These are phyloP conservation scores for Amoebophrya sp. DNA, from an alignment of 169 alveolate species.

Conservation along the genomic window DNA sequence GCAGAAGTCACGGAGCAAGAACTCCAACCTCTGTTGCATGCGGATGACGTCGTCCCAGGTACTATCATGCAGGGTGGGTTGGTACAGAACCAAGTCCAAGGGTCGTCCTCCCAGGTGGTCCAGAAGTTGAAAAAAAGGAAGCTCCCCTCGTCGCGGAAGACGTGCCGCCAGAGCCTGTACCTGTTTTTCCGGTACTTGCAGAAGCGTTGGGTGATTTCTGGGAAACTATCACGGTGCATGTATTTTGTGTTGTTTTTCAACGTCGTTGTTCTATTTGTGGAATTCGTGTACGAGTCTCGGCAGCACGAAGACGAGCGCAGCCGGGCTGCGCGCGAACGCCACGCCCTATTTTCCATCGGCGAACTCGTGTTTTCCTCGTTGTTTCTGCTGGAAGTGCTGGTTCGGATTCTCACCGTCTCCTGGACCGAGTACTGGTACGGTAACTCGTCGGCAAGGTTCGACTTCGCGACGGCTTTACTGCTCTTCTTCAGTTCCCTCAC, in stretches of 20 bases:
- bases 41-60: too few species aligned
- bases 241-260: neutral
- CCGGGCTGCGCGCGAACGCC: neutral
- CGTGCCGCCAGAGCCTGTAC: neutral
- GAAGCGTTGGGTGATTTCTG: neutral
- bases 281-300: neutral
- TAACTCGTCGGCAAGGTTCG: neutral
- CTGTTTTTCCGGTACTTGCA: neutral
- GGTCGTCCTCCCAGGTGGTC: too few species aligned
- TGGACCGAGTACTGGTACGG: conserved; percentile 3
- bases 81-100: too few species aligned
- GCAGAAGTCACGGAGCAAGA: too few species aligned
- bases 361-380: neutral
- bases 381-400: neutral
- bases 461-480: neutral
- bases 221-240: neutral
- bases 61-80: too few species aligned
- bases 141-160: too few species aligned
- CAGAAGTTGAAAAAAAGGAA: too few species aligned
- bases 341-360: neutral
- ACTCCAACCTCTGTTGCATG: too few species aligned
- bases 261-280: neutral
- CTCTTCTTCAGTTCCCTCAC: neutral
- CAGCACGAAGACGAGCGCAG: too few species aligned
- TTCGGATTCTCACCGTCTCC: neutral